Evolutionary conservation across 768 basidiomycete species (phyloP).

Genomic region (Mycena haematopus): DNA sequence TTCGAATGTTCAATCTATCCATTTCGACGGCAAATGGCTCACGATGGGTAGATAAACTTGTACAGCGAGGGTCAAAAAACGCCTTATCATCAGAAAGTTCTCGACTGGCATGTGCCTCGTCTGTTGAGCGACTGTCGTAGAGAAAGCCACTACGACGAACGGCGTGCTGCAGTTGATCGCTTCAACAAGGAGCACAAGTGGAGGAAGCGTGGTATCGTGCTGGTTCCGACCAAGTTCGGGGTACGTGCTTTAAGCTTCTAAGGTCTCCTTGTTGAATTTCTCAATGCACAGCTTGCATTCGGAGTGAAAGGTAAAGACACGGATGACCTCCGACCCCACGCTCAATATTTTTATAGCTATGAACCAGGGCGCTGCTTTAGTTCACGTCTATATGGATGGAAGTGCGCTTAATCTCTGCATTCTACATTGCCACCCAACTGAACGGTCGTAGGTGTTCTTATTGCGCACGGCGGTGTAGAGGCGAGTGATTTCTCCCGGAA

Average conservation of each 20-base stretch:
- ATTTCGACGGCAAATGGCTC: not conserved
- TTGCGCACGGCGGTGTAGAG: constrained; percentile 31
- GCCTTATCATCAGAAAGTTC: constrained; percentile 30
- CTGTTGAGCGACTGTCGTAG: constrained; percentile 29
- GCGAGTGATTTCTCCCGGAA: not conserved
- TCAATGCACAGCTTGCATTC: constrained; percentile 24
- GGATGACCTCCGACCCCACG: no score
- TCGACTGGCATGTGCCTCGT: constrained; percentile 31
- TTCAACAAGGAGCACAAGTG: constrained; percentile 32
- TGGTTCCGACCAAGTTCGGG: constrained; percentile 30
- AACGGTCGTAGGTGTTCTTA: constrained; percentile 24
- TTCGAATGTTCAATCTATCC: constrained; percentile 7
- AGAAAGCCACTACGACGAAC: constrained; percentile 28
- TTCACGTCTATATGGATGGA: constrained; percentile 32
- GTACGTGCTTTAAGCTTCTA: constrained; percentile 12
- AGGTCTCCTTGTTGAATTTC: not conserved
- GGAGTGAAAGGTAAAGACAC: constrained; percentile 22
- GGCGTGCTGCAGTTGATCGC: constrained; percentile 24
- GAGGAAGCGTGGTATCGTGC: constrained; percentile 30
- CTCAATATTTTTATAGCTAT: constrained; percentile 14
- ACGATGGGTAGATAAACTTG: constrained; percentile 22
- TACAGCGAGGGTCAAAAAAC: constrained; percentile 32
- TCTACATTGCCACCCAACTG: not conserved
- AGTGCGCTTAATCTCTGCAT: constrained; percentile 11
- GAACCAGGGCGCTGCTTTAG: constrained; percentile 29